Percentiles rank a stretch among this genome's conserved stretches.
Evolutionary conservation across 768 basidiomycete genomes (phyloP).

Genomic region (Candolleomyces efflorescens): DNA sequence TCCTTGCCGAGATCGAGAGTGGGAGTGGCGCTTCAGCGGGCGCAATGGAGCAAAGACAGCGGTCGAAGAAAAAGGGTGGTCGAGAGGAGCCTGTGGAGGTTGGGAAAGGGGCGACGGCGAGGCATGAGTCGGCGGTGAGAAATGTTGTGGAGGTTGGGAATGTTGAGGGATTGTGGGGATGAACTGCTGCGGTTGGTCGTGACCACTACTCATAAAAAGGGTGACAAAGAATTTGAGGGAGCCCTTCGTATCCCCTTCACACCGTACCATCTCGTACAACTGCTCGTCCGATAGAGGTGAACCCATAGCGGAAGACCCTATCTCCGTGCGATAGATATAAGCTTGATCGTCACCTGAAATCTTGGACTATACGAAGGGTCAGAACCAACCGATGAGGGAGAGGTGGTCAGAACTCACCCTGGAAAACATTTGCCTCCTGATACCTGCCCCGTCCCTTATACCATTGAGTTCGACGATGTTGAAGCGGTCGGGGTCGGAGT

Average conservation of each 20-base stretch:
- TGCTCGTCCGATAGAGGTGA: conserved; percentile 68
- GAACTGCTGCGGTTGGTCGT: not conserved
- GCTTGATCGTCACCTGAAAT: conserved; percentile 82
- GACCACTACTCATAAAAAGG: conserved; percentile 23
- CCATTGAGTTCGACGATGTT: conserved; percentile 67
- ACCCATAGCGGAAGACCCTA: conserved; percentile 72
- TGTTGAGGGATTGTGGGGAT: conserved; percentile 14
- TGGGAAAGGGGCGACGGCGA: conserved; percentile 20
- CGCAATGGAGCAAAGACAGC: conserved; percentile 42
- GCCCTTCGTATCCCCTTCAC: conserved; percentile 72
- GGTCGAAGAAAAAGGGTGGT: conserved; percentile 9
- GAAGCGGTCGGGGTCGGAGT: conserved; percentile 68
- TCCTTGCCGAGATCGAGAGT: conserved; percentile 57
- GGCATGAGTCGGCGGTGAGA: not conserved
- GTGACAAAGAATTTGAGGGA: conserved; percentile 83
- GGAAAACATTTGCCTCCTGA: conserved; percentile 76
- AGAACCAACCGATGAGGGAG: conserved; percentile 3
- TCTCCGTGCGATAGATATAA: conserved; percentile 84
- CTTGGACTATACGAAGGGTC: conserved; percentile 47
- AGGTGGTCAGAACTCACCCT: conserved; percentile 47
- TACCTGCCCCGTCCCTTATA: conserved; percentile 59
- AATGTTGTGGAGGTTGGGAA: conserved; percentile 21
- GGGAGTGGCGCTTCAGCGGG: conserved; percentile 39
- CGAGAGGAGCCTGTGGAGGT: conserved; percentile 19
- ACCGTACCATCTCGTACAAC: conserved; percentile 67